Evolutionary conservation across 1,284 basidiomycete genomes (phyloP).

Genomic region (Heliocybe sulcata): DNA sequence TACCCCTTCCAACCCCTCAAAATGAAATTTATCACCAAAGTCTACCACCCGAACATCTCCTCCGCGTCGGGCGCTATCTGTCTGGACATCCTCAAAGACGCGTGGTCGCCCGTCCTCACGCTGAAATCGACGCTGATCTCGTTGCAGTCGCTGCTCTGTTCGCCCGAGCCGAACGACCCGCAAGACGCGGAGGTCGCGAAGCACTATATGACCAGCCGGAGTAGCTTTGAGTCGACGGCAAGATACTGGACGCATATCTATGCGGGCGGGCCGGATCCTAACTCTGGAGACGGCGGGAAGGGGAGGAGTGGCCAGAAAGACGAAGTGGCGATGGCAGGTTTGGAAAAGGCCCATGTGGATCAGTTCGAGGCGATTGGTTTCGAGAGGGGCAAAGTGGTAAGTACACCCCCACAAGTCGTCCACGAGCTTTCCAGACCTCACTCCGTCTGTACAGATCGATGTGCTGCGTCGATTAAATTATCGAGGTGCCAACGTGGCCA

Average conservation of each 20-base stretch:
- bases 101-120: slow-evolving; percentile 91
- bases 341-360: slow-evolving; percentile 67
- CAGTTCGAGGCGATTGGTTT: slow-evolving; percentile 73
- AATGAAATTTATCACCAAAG: slow-evolving; percentile 97
- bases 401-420: slow-evolving; percentile 15
- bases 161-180: slow-evolving; percentile 94
- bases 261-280: slow-evolving; percentile 57
- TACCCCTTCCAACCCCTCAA: slow-evolving; percentile 98
- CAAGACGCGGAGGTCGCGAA: slow-evolving; percentile 99
- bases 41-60: slow-evolving; percentile 97
- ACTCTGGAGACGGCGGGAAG: slow-evolving; percentile 26
- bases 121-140: slow-evolving; percentile 97
- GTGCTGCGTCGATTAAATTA: slow-evolving; percentile 88
- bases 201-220: slow-evolving; percentile 86
- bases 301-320: slow-evolving; percentile 28
- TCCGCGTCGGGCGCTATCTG: slow-evolving; percentile 92
- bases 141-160: slow-evolving; percentile 91
- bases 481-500: slow-evolving; percentile 64
- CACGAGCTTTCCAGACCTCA: slow-evolving; percentile 3
- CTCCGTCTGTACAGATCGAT: slow-evolving; percentile 56
- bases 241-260: slow-evolving; percentile 92
- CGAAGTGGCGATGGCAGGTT: slow-evolving; percentile 69
- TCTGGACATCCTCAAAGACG: slow-evolving; percentile 84
- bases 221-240: slow-evolving; percentile 89
- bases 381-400: slow-evolving; percentile 66